These are phyloP conservation scores for Wickerhamomyces kurtzmanii DNA, from an alignment of 805 yeast genomes.

Conservation along the genomic window DNA sequence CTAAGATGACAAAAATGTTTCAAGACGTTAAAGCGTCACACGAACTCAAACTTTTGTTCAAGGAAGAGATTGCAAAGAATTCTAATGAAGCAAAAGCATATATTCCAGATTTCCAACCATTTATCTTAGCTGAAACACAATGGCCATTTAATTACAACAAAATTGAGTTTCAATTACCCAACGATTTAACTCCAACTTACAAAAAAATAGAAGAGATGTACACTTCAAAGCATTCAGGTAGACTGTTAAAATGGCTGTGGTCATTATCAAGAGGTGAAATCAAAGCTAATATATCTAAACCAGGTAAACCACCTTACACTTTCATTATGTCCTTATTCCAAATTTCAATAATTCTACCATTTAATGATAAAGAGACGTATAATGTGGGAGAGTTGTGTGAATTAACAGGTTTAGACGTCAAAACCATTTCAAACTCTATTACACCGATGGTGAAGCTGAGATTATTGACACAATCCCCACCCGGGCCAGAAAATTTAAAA, in stretches of 20 bases:
- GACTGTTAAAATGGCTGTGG: constrained; percentile 95
- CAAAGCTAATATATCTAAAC: constrained; percentile 73
- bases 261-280: constrained; percentile 87
- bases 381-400: constrained; percentile 53
- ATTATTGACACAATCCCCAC: constrained; percentile 57
- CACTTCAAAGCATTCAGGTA: constrained; percentile 67
- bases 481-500: constrained; percentile 42
- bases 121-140: constrained; percentile 77
- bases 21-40: constrained; percentile 83
- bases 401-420: constrained; percentile 56
- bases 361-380: constrained; percentile 55
- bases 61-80: constrained; percentile 31
- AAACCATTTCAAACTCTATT: constrained; percentile 66
- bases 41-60: constrained; percentile 55
- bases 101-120: constrained; percentile 53
- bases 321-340: constrained; percentile 82
- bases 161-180: constrained; percentile 48
- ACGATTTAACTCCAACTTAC: constrained; percentile 52
- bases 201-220: constrained; percentile 63
- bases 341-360: constrained; percentile 79
- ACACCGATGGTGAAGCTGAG: constrained; percentile 73
- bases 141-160: constrained; percentile 58
- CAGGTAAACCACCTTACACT: constrained; percentile 71
- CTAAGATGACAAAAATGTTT: constrained; percentile 92
- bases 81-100: constrained; percentile 20